Evolutionary conservation across 352 stramenopile genomes (phyloP).

Genomic region (Globisporangium rhizosaccharum): DNA sequence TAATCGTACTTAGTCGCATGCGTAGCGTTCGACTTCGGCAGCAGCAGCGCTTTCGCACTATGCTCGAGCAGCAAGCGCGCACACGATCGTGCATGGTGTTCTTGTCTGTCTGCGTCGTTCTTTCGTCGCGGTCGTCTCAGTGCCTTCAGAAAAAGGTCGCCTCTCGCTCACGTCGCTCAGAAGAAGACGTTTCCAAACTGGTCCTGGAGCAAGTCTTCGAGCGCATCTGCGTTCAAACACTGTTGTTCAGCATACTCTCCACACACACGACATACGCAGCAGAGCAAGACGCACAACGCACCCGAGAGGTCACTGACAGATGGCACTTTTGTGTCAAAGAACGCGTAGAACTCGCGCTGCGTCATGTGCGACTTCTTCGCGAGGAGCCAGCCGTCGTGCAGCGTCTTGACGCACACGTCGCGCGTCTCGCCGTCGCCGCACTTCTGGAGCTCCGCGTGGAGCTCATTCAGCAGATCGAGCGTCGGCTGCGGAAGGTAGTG

Average conservation of each 20-base stretch:
- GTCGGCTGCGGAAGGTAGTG: constrained; percentile 42
- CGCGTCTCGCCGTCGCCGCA: constrained; percentile 20
- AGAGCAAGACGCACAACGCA: constrained; percentile 14
- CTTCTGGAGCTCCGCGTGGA: constrained; percentile 36
- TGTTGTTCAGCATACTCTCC: neutral
- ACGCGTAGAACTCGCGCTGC: constrained; percentile 46
- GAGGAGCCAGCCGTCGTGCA: constrained; percentile 50
- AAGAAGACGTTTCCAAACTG: constrained; percentile 58
- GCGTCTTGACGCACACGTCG: constrained; percentile 52
- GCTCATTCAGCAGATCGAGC: constrained; percentile 31
- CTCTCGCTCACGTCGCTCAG: constrained; percentile 10
- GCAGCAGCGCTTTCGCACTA: too few relatives aligned
- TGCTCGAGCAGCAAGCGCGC: too few relatives aligned
- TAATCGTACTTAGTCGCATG: too few relatives aligned
- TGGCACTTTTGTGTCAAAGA: constrained; percentile 59
- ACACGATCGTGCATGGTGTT: neutral
- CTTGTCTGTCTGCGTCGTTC: neutral
- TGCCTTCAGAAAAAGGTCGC: neutral
- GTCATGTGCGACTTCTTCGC: constrained; percentile 41
- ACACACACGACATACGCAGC: neutral
- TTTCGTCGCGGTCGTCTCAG: too few relatives aligned
- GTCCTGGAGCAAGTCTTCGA: constrained; percentile 35
- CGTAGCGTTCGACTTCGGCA: too few relatives aligned
- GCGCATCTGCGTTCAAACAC: constrained; percentile 25
- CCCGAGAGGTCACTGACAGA: constrained; percentile 48